Percentiles rank a stretch among this genome's conserved stretches.
phyloP scores from a whole-genome alignment of 2,329 filamentous ascomycete species.

The Hypoxylon sp. region DNA sequence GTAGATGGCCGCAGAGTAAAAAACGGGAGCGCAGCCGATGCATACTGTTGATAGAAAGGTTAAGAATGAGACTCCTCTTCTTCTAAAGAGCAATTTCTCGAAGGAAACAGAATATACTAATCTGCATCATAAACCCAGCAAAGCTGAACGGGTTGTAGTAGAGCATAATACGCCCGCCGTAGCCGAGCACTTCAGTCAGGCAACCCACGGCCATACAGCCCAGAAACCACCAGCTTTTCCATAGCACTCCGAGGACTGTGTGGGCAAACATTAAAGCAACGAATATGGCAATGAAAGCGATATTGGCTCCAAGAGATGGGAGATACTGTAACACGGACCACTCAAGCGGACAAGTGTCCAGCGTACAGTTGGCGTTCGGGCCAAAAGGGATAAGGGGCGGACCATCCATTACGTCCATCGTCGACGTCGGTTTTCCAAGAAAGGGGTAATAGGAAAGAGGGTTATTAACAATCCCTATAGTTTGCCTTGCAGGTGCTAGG shows the following conservation, averaged over 20 bases:
- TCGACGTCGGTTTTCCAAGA: neutral
- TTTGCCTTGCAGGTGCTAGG: neutral
- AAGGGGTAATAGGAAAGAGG: neutral
- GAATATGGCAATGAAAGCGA: conserved; percentile 61
- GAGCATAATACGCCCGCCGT: conserved; percentile 71
- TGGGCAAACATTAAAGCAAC: conserved; percentile 65
- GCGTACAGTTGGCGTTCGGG: conserved; percentile 65
- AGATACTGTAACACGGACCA: conserved; percentile 64
- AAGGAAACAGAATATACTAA: conserved; percentile 59
- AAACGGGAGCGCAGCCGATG: conserved; percentile 70
- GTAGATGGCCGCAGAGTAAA: conserved; percentile 76
- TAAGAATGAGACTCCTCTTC: neutral
- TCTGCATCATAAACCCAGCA: conserved; percentile 75
- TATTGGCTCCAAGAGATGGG: conserved; percentile 61
- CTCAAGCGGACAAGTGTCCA: conserved; percentile 63
- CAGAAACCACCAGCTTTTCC: conserved; percentile 66
- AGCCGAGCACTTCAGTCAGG: conserved; percentile 72
- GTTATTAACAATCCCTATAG: neutral
- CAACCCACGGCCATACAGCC: conserved; percentile 70
- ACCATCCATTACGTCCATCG: conserved; percentile 9
- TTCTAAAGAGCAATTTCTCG: too few relatives aligned
- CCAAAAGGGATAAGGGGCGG: conserved; percentile 56
- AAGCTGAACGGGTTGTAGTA: conserved; percentile 72
- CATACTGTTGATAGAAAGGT: conserved; percentile 60
- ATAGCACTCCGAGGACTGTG: conserved; percentile 61